Percentiles rank a stretch among this genome's conserved stretches.
phyloP scores from a whole-genome alignment of 2,329 filamentous ascomycete genomes.

The Trichoderma pleuroti region DNA sequence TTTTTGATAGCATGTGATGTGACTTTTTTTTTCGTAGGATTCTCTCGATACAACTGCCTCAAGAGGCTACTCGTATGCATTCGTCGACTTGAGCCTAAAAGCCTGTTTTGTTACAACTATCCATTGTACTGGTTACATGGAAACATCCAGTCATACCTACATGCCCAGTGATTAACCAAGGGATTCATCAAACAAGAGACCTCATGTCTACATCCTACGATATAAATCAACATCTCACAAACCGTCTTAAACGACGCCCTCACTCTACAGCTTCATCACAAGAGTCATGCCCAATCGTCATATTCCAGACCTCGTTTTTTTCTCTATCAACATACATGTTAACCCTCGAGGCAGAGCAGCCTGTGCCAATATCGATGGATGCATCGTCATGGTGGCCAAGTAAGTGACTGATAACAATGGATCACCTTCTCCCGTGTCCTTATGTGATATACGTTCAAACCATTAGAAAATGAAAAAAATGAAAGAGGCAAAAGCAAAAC shows the following conservation, averaged over 20 bases:
- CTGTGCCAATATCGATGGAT: slow-evolving; percentile 6
- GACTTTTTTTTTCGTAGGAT: not conserved
- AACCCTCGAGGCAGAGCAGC: slow-evolving; percentile 9
- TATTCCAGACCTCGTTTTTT: slow-evolving; percentile 15
- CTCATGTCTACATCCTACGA: not conserved
- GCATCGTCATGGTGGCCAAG: slow-evolving; percentile 11
- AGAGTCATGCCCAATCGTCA: not conserved
- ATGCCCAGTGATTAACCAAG: not conserved
- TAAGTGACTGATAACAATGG: slow-evolving; percentile 14
- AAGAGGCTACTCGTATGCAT: not conserved
- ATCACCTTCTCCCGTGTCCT: slow-evolving; percentile 7
- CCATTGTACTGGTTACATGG: not conserved
- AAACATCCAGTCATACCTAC: not conserved
- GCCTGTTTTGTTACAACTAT: not conserved
- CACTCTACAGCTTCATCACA: not conserved
- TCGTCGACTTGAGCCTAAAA: not conserved
- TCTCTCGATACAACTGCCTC: not conserved
- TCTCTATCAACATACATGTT: slow-evolving; percentile 18
- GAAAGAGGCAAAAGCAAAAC: slow-evolving; percentile 13
- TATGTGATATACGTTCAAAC: slow-evolving; percentile 17
- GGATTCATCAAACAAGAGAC: not conserved
- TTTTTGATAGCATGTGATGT: not conserved
- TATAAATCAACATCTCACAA: not conserved
- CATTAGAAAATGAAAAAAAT: slow-evolving; percentile 18
- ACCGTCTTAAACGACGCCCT: not conserved